A percentile compares a stretch with the other conserved stretches of the same genome.
These are phyloP conservation scores for Colletotrichum sp. DNA, from an alignment of 2,329 filamentous ascomycete species.

Conservation along the genomic window DNA sequence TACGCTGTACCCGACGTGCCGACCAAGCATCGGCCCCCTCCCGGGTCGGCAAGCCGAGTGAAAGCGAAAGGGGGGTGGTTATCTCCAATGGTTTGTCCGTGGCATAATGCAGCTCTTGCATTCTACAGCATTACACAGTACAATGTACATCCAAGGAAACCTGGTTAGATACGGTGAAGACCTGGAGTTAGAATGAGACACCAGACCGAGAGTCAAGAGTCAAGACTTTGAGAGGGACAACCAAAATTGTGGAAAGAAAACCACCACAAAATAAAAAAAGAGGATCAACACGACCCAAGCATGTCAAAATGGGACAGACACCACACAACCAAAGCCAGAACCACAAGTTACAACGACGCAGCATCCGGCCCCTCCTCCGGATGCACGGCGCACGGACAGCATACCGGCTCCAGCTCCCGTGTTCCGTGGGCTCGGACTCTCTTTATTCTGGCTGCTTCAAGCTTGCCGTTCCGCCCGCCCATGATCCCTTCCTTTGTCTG, in stretches of 20 bases:
- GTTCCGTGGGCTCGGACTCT: constrained; percentile 15
- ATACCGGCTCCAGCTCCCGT: constrained; percentile 13
- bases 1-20: background rate
- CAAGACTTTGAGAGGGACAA: background rate
- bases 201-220: background rate
- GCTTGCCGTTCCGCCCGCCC: background rate
- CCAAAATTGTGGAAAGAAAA: background rate
- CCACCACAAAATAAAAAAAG: background rate
- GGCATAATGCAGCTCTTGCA: background rate
- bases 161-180: background rate
- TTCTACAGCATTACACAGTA: background rate
- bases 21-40: background rate
- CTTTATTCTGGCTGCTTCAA: background rate
- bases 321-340: background rate
- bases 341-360: background rate
- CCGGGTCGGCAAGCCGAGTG: background rate
- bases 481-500: background rate
- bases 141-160: background rate
- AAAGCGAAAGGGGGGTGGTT: background rate
- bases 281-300: background rate
- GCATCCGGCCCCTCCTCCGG: constrained; percentile 18
- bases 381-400: background rate
- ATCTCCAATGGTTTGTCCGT: background rate
- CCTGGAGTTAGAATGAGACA: background rate
- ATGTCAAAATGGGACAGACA: background rate